Conservation (phyloP, 2,329 filamentous ascomycete genomes). For the Escovopsis weberi region DNA sequence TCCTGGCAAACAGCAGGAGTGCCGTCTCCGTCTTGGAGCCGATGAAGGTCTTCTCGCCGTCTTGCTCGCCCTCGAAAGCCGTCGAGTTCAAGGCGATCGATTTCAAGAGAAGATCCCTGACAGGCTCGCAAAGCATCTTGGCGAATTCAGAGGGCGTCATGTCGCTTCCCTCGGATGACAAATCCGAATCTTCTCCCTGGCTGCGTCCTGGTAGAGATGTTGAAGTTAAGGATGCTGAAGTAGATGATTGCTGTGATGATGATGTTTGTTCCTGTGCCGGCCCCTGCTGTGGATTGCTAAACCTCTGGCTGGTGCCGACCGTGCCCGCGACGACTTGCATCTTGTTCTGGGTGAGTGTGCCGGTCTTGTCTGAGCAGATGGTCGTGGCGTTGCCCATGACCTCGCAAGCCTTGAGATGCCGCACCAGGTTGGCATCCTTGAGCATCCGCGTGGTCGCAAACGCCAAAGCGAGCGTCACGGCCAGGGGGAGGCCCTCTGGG, state of each 20-base stretch:
- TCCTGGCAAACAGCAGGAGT: slow-evolving; percentile 52
- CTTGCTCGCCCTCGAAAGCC: slow-evolving; percentile 61
- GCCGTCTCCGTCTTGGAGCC: slow-evolving; percentile 70
- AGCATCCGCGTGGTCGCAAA: slow-evolving; percentile 68
- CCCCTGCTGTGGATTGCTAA: slow-evolving; percentile 13
- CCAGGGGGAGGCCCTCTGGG: slow-evolving; percentile 61
- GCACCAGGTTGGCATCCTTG: slow-evolving; percentile 62
- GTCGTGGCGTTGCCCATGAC: slow-evolving; percentile 69
- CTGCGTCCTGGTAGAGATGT: neutral
- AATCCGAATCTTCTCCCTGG: slow-evolving; percentile 2
- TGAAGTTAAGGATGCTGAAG: too few relatives aligned
- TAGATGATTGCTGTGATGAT: slow-evolving; percentile 5
- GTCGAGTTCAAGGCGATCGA: slow-evolving; percentile 56
- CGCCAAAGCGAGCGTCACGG: slow-evolving; percentile 62
- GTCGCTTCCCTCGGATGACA: slow-evolving; percentile 16
- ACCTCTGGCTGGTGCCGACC: slow-evolving; percentile 39
- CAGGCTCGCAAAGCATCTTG: slow-evolving; percentile 27
- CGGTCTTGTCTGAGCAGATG: slow-evolving; percentile 55
- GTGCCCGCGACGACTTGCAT: slow-evolving; percentile 52
- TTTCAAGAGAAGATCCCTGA: slow-evolving; percentile 40
- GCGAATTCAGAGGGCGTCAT: slow-evolving; percentile 32
- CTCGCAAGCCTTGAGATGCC: slow-evolving; percentile 63
- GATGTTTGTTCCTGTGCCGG: neutral
- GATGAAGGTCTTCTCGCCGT: slow-evolving; percentile 51
- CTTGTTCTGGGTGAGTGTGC: slow-evolving; percentile 53